phyloP scores from a whole-genome alignment of 129 eudicot genomes.

The Escallonia rubra region DNA sequence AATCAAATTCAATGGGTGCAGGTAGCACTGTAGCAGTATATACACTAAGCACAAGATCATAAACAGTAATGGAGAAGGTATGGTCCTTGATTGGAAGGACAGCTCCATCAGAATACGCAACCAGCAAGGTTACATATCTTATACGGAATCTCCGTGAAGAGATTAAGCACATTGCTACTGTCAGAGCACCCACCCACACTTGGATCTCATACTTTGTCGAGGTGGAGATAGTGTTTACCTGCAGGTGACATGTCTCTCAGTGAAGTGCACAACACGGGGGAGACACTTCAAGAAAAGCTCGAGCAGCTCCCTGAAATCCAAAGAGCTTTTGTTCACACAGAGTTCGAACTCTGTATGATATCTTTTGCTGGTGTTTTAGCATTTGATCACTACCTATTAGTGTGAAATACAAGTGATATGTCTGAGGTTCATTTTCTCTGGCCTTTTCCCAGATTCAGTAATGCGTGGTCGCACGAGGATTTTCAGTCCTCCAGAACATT shows the following conservation, averaged over 20 bases:
- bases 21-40: conserved; percentile 31
- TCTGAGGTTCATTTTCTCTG: too few relatives aligned
- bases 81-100: conserved; percentile 29
- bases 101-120: conserved; percentile 24
- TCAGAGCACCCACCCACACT: conserved; percentile 87
- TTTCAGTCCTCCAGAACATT: too few relatives aligned
- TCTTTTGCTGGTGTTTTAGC: too few relatives aligned
- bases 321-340: conserved; percentile 83
- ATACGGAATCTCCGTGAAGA: conserved; percentile 93
- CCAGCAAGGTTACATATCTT: conserved; percentile 59
- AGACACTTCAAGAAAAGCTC: conserved; percentile 80
- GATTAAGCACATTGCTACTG: conserved; percentile 81
- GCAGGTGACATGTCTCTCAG: conserved; percentile 61
- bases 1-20: conserved; percentile 4
- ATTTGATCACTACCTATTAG: too few relatives aligned
- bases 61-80: conserved; percentile 28
- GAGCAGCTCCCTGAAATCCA: conserved; percentile 86
- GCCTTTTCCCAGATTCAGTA: too few relatives aligned
- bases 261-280: conserved; percentile 91
- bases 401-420: too few relatives aligned
- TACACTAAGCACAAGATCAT: conserved; percentile 25
- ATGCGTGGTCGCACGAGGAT: too few relatives aligned
- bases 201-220: conserved; percentile 89
- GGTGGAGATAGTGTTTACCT: conserved; percentile 86
- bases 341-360: conserved; percentile 55